Base-by-base conservation (phyloP, 2,329 filamentous ascomycete species). In the Kalmusia sp. region DNA sequence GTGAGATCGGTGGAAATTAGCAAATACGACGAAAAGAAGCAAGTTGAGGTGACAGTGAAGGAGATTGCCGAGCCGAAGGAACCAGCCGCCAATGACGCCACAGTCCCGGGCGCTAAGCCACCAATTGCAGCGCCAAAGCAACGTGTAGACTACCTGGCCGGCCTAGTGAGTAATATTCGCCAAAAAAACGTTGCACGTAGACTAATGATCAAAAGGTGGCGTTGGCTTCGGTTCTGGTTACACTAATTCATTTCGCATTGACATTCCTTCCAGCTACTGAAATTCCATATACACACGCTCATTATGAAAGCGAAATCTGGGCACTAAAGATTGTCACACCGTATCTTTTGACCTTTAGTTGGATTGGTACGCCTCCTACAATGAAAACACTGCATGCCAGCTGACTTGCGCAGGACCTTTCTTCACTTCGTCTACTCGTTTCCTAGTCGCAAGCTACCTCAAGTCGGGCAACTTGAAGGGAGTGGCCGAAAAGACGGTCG, bases 391-490 rank as follows among this genome's bases (percentile, higher is more conserved):
- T 11, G 17, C 28, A 8, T 35, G 22, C 27, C 25, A 30, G 35
- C 17, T 12, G 14, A 4, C 14, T 11, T 15, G n/a, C n/a, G n/a
- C 7, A 30, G 76, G 76, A 6, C 72, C 73, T 8, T 79, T 79
- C 65, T 74, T 79, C 57, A 74, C 76, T 21, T 78, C 73, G 4
- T 76, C 77, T 2, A 76, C 74, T 35, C 72, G 76, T 37, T 79
- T 79, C 61, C 50, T 79, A 40, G 66, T 71, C 6, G 63, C 69
- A 5, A 71, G 66, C 48, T 79, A 76, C 49, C 68, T 79, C 11
- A 68, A 65, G 33, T 71, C 67, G 3, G 76, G 75, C 6, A 72
- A 78, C 24, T 61, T 79, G 3, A 62, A 67, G 21, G 68, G 68
- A 30, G 67, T 79, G 43, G 76, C 74, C 4, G 67, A 77, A 50